These are phyloP conservation scores for Medicago lupulina DNA, from an alignment of 306 rosid genomes.

Conservation along the genomic window DNA sequence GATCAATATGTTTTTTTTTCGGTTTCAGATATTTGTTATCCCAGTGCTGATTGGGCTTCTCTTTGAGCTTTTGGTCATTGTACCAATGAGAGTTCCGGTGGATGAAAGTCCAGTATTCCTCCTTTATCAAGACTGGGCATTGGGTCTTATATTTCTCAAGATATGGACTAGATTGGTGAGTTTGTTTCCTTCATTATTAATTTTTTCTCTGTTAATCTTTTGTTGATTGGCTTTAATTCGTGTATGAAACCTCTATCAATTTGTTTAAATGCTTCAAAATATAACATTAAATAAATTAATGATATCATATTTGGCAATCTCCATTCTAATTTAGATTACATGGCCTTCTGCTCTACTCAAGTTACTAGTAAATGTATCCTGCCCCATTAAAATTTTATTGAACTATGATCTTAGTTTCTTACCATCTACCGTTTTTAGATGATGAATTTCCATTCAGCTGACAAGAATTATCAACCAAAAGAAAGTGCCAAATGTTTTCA, in stretches of 20 bases:
- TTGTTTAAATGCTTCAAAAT: slow-evolving; percentile 19
- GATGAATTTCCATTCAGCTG: slow-evolving; percentile 19
- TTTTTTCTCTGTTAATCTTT: slow-evolving; percentile 12
- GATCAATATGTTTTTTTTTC: slow-evolving; percentile 5
- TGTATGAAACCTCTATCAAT: background rate
- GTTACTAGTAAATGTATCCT: slow-evolving; percentile 13
- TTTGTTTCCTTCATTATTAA: slow-evolving; percentile 22
- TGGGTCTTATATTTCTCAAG: slow-evolving; percentile 97
- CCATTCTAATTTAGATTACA: background rate
- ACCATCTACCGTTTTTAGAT: slow-evolving; percentile 17
- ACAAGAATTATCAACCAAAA: slow-evolving; percentile 2
- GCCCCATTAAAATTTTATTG: slow-evolving; percentile 26
- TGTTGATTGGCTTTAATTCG: slow-evolving; percentile 10
- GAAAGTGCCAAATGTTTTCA: background rate
- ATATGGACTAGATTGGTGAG: slow-evolving; percentile 99
- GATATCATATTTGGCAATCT: background rate
- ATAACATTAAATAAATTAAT: slow-evolving; percentile 6
- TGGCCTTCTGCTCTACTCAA: slow-evolving; percentile 7
- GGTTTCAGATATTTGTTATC: slow-evolving; percentile 82
- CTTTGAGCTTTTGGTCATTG: slow-evolving; percentile 98
- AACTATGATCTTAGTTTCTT: slow-evolving; percentile 12
- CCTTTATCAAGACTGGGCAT: slow-evolving; percentile 98
- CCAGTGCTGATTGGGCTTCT: slow-evolving; percentile 95
- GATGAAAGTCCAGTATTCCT: slow-evolving; percentile 99
- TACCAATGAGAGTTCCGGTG: slow-evolving; percentile 98